Conservation (phyloP, 2,329 filamentous ascomycete species). For the Alternaria triticimaculans region DNA sequence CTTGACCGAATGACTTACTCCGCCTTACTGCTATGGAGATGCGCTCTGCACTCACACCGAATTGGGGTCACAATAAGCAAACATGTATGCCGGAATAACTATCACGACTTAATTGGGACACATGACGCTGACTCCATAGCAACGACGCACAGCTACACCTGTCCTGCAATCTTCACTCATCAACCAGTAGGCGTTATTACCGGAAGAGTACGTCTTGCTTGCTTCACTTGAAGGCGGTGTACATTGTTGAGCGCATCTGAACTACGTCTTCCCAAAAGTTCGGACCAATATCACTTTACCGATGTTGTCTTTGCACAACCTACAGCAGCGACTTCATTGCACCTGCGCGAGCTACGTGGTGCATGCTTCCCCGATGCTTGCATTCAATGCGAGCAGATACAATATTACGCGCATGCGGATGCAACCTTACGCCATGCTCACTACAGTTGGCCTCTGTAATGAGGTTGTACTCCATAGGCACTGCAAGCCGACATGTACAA, state of each 20-base stretch:
- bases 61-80: background rate
- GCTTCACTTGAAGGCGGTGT: background rate
- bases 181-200: background rate
- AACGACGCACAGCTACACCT: background rate
- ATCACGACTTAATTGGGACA: background rate
- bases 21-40: background rate
- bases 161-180: background rate
- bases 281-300: background rate
- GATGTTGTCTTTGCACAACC: background rate
- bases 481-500: conserved; percentile 7
- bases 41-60: background rate
- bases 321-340: background rate
- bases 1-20: background rate
- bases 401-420: conserved; percentile 2
- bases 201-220: background rate
- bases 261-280: background rate
- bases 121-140: background rate
- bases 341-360: background rate
- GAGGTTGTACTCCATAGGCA: background rate
- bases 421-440: conserved; percentile 8
- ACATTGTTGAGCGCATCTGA: background rate
- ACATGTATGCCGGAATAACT: background rate
- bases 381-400: background rate
- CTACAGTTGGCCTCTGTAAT: background rate
- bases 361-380: background rate